These are phyloP conservation scores for Globisporangium lucens DNA, from an alignment of 352 stramenopile species.

Conservation along the genomic window DNA sequence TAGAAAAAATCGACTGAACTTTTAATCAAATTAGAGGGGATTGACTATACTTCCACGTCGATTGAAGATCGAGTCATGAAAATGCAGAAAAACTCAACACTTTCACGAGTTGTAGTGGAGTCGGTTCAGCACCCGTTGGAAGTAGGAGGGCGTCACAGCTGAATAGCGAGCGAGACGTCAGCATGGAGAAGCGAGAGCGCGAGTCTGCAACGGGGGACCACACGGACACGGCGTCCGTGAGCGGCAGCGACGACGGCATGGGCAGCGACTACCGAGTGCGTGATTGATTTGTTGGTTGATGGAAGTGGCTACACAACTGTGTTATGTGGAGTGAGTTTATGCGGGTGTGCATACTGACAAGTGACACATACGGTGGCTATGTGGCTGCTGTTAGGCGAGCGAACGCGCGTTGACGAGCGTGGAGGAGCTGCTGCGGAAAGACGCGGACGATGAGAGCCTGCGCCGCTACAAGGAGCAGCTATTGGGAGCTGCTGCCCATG, in stretches of 20 bases:
- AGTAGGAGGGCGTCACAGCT: not conserved
- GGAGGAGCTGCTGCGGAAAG: slow-evolving; percentile 68
- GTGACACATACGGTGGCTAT: not conserved
- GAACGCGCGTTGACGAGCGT: slow-evolving; percentile 57
- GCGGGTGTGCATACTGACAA: no score
- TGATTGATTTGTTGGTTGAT: not conserved
- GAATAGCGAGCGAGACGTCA: not conserved
- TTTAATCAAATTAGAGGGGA: not conserved
- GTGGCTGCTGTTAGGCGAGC: slow-evolving; percentile 47
- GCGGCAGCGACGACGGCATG: slow-evolving; percentile 35
- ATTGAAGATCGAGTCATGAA: slow-evolving; percentile 5
- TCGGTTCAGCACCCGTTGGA: not conserved
- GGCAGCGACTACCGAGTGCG: slow-evolving; percentile 49
- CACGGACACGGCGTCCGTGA: slow-evolving; percentile 22
- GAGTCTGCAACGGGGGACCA: slow-evolving; percentile 7
- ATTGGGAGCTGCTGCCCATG: slow-evolving; percentile 68
- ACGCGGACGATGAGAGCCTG: slow-evolving; percentile 82
- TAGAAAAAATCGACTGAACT: not conserved
- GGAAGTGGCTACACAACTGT: not conserved
- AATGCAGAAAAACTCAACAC: not conserved
- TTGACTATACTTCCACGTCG: not conserved
- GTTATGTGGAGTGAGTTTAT: not conserved
- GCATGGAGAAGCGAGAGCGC: slow-evolving; percentile 8
- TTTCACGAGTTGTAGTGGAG: not conserved
- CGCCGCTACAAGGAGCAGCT: slow-evolving; percentile 85